Evolutionary conservation across 148 eudicot species (phyloP).

Genomic region (Vaccinium vitisidaea): DNA sequence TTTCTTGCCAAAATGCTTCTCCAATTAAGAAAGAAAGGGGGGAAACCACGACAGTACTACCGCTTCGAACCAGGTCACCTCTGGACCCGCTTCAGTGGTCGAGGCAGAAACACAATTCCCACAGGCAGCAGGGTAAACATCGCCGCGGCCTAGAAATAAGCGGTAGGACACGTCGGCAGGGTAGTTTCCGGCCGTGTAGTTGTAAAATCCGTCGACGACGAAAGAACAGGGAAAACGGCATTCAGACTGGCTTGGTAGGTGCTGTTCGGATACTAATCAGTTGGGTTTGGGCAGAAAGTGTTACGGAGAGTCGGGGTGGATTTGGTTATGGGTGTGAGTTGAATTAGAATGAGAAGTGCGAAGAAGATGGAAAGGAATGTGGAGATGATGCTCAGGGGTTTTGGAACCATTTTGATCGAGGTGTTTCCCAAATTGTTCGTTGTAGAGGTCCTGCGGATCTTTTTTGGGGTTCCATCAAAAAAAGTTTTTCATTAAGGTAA

Average conservation of each 20-base stretch:
- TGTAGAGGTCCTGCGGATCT: too few relatives aligned
- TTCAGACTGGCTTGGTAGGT: not conserved
- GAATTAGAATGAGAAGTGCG: too few relatives aligned
- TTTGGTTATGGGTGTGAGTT: too few relatives aligned
- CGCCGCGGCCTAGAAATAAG: constrained; percentile 37
- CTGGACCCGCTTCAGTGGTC: constrained; percentile 5
- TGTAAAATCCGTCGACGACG: not conserved
- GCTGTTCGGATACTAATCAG: not conserved
- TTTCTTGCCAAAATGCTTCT: too few relatives aligned
- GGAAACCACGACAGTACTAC: not conserved
- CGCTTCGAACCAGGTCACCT: constrained; percentile 10
- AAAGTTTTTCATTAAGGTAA: too few relatives aligned
- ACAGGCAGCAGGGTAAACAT: constrained; percentile 17
- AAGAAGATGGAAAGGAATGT: too few relatives aligned
- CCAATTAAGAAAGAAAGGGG: too few relatives aligned
- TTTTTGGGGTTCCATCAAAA: too few relatives aligned
- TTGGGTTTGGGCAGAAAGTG: not conserved
- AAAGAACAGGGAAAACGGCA: not conserved
- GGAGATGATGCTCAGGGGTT: too few relatives aligned
- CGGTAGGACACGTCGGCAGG: constrained; percentile 24
- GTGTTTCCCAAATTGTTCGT: too few relatives aligned
- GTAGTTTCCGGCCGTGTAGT: constrained; percentile 4
- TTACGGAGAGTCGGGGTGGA: too few relatives aligned
- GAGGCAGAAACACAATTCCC: constrained; percentile 22
- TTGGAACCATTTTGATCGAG: too few relatives aligned